Conservation (phyloP, 129 eudicot genomes). For the Heracleum sosnowskyi region DNA sequence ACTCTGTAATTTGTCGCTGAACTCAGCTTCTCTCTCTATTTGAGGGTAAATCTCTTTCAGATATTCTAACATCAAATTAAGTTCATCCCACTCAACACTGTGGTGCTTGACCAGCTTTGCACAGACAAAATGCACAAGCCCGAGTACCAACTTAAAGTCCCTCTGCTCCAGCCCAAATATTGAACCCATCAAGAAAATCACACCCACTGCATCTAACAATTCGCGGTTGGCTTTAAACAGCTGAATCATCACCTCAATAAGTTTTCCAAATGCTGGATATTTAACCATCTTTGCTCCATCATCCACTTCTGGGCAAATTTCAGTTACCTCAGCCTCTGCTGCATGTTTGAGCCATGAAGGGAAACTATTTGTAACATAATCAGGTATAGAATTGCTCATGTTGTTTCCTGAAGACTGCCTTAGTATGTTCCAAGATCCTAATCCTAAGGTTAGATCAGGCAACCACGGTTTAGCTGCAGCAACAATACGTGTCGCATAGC, state of each 20-base stretch:
- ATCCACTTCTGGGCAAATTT: conserved; percentile 30
- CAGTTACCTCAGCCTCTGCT: conserved; percentile 56
- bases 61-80: conserved; percentile 40
- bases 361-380: conserved; percentile 21
- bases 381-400: conserved; percentile 10
- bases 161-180: conserved; percentile 38
- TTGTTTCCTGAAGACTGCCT: conserved; percentile 22
- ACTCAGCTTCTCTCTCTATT: conserved; percentile 37
- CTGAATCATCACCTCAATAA: conserved; percentile 40
- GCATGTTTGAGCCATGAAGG: conserved; percentile 52
- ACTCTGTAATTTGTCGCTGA: conserved; percentile 24
- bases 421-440: conserved; percentile 49
- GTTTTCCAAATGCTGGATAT: conserved; percentile 46
- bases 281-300: conserved; percentile 20
- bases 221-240: conserved; percentile 39
- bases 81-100: conserved; percentile 38
- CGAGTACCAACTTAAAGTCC: conserved; percentile 45
- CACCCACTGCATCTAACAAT: conserved; percentile 69
- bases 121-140: conserved; percentile 52
- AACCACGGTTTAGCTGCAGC: conserved; percentile 62
- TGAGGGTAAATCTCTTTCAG: conserved; percentile 37
- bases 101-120: conserved; percentile 39
- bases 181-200: conserved; percentile 38
- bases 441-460: conserved; percentile 71
- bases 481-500: conserved; percentile 48